Percentiles rank a stretch among this genome's conserved stretches.
phyloP scores from a whole-genome alignment of 495 filamentous ascomycete species.

The Sabuloglossum arenarium region DNA sequence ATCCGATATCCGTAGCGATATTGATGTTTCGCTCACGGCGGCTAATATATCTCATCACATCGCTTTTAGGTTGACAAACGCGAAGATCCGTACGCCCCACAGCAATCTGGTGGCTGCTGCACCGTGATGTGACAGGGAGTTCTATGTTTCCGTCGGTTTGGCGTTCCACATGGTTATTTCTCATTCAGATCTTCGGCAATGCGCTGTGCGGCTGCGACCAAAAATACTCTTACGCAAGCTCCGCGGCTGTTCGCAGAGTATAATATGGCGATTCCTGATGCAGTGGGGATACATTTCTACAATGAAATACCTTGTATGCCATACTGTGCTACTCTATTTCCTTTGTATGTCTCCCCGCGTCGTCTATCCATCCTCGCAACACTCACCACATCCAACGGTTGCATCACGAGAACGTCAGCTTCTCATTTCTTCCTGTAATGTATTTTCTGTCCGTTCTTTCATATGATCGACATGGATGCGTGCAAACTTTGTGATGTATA shows the following conservation, averaged over 20 bases:
- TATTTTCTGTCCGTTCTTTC: too few species aligned
- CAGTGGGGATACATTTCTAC: neutral
- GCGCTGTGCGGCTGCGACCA: neutral
- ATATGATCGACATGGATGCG: too few species aligned
- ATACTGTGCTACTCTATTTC: neutral
- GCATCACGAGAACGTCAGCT: too few species aligned
- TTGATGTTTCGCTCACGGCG: neutral
- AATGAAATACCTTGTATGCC: neutral
- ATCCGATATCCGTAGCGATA: neutral
- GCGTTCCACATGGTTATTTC: neutral
- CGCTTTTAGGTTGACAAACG: slow-evolving; percentile 48
- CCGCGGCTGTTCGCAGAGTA: neutral
- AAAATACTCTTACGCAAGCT: neutral
- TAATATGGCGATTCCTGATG: neutral
- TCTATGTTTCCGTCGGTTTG: neutral
- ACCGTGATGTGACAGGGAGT: slow-evolving; percentile 53
- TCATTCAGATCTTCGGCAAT: neutral
- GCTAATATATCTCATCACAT: neutral
- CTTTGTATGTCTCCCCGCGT: neutral
- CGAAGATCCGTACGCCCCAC: slow-evolving; percentile 92
- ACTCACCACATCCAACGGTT: too few species aligned
- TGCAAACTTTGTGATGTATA: too few species aligned
- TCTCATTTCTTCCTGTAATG: too few species aligned
- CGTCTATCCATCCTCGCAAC: too few species aligned
- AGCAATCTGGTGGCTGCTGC: slow-evolving; percentile 79